Evolutionary conservation across 164 flowering plant genomes (phyloP), one percentile per base, ranked within the genome.

Genomic region (Dillenia turbinata): DNA sequence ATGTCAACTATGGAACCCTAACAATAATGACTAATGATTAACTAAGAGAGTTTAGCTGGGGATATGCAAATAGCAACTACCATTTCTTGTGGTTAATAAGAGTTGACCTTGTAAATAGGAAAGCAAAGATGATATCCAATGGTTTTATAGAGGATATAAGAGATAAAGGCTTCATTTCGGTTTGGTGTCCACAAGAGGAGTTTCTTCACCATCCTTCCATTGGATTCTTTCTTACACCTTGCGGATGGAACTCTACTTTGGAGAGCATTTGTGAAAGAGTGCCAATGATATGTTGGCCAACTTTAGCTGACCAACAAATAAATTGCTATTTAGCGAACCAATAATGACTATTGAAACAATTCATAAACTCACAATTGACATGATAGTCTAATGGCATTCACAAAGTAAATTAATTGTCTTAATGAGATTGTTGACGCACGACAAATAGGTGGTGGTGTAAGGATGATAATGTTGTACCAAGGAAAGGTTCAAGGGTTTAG

Each of bases 1-100:
- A 50, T 9, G 54, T 61, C 45, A 61, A 61, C 33, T 40, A 33
- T 33, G 64, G 54, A n/a, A 22, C 47, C 46, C 17, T 61, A 9
- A 47, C 54, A 12, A 9, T 49, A 2, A 49, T 53, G 17, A 44
- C 57, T n/a, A 15, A n/a, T 10, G 40, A 52, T 16, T 17, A 53
- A 6, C 54, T 62, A 26, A 53, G 16, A 8, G 65, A 62, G 16
- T n/a, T 52, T 62, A 11, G 65, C 65, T 62, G 57, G 65, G 65
- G 65, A 9, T 13, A 53, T 50, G 56, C 49, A 9, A 52, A 46
- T 54, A 63, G 58, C 45, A 47, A n/a, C 5, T 10, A 51, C 9
- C 46, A 16, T 7, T 61, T 61, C 45, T 43, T 61, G 52, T 61
- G 49, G 64, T 19, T 63, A 9, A 61, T 61, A 11, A 22, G 64